phyloP scores from a whole-genome alignment of 495 filamentous ascomycete species.

The Aspergillus leporis region DNA sequence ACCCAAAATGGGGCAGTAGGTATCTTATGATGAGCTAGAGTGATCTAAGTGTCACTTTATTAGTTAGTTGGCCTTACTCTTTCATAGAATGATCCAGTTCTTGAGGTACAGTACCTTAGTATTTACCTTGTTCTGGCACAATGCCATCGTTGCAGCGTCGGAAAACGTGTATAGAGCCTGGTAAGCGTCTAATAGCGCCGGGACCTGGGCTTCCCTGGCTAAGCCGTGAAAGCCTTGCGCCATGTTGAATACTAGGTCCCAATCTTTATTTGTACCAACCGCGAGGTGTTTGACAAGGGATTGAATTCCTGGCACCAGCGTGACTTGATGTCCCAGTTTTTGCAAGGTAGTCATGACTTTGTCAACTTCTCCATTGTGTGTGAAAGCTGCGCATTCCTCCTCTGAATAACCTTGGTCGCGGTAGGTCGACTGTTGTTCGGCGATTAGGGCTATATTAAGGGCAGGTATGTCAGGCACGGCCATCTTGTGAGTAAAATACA shows the following conservation, averaged over 20 bases:
- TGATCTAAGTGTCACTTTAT: conserved; percentile 14
- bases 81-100: neutral
- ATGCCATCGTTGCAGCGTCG: conserved; percentile 26
- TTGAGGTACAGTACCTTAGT: conserved; percentile 23
- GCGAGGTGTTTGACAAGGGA: conserved; percentile 20
- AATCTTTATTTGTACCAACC: conserved; percentile 12
- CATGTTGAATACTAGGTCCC: conserved; percentile 27
- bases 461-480: neutral
- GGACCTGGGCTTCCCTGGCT: conserved; percentile 28
- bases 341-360: conserved; percentile 10
- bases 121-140: conserved; percentile 26
- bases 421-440: conserved; percentile 14
- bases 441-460: conserved; percentile 16
- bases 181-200: conserved; percentile 28
- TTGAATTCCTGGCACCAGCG: conserved; percentile 14
- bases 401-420: conserved; percentile 11
- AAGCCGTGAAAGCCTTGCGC: conserved; percentile 23
- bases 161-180: conserved; percentile 25
- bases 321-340: conserved; percentile 14
- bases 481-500: neutral
- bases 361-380: conserved; percentile 14
- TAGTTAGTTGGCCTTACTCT: neutral
- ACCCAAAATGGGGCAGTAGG: conserved; percentile 22
- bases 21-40: conserved; percentile 21
- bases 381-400: conserved; percentile 14